Evolutionary conservation across 2,329 filamentous ascomycete genomes (phyloP), one percentile per base, ranked within the genome.

Genomic region (Furcasterigmium sp.): DNA sequence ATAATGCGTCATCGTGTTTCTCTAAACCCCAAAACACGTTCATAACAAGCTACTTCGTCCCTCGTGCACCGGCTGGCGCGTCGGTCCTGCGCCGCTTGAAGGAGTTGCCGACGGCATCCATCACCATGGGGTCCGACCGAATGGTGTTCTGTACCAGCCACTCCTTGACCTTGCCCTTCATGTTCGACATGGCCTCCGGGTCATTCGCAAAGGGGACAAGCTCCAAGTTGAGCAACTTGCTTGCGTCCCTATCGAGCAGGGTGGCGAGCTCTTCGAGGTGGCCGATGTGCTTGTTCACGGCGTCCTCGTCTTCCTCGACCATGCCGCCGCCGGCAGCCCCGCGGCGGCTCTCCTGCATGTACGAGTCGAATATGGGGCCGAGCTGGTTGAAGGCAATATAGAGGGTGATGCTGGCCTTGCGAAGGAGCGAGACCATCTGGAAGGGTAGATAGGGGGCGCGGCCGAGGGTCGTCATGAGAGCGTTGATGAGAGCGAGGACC

Each of bases 61-160:
- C 76, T 50, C 60, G 72, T 4, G 82, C 82, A 3, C 82, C 82
- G 14, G 73, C 71, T 2, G 82, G 82, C 13, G 75, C 82, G 55
- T 82, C 79, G 13, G 71, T 61, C 51, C 84, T 74, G 53, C 80
- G 68, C 57, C 74, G 80, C 59, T 78, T 75, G 45, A 91, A 65
- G 21, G 82, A 81, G 46, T 73, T 76, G 19, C 81, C 82, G 53
- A 95, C 73, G 1, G 90, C 90, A 61, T 88, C 84, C 53, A 83
- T 77, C 8, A 97, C 91, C 65, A 91, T 87, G 1, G 83, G 84
- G 62, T 91, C 87, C 38, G 78, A 80, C 51, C 81, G 76, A 46
- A 94, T 85, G 13, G 84, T 91, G 58, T 94, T 94, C 61, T 94
- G 82, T 40, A 96, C 82, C 53, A 97, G 70, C 76, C 89, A 95